Conservation (phyloP, 257 asterid genomes). For the Solanum peruvianum region DNA sequence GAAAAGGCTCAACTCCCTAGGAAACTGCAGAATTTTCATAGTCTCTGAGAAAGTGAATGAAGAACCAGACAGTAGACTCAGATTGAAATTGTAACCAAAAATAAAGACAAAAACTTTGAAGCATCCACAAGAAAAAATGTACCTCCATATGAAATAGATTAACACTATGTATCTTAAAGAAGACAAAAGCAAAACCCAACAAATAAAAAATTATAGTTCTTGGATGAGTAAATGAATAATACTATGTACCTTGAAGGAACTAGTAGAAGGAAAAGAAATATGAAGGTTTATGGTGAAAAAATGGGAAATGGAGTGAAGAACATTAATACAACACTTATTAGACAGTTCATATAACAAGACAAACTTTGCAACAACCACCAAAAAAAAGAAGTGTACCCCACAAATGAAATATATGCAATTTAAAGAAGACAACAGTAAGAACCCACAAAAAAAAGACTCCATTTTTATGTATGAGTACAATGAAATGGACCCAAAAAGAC, state of each 20-base stretch:
- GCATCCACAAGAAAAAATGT: not conserved
- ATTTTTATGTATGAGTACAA: not conserved
- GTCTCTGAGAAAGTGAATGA: not conserved
- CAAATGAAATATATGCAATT: not conserved
- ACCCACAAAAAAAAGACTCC: not conserved
- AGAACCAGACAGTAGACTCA: not conserved
- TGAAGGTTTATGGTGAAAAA: not conserved
- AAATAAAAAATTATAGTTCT: not conserved
- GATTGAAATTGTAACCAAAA: not conserved
- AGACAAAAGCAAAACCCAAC: not conserved
- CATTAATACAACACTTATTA: not conserved
- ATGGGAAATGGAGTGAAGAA: not conserved
- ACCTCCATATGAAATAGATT: not conserved
- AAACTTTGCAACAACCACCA: not conserved
- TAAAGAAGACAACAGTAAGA: not conserved
- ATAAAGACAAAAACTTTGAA: not conserved
- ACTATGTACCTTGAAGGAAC: not conserved
- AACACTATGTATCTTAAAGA: not conserved
- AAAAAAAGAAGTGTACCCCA: not conserved
- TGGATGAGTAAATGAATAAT: not conserved
- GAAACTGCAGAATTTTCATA: not conserved
- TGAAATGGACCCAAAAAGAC: not conserved
- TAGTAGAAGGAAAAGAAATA: not conserved
- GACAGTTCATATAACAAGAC: not conserved
- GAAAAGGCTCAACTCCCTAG: not conserved